Evolutionary conservation across 495 filamentous ascomycete genomes (phyloP), one percentile per base, ranked within the genome.

Genomic region (Tuber magnatum): DNA sequence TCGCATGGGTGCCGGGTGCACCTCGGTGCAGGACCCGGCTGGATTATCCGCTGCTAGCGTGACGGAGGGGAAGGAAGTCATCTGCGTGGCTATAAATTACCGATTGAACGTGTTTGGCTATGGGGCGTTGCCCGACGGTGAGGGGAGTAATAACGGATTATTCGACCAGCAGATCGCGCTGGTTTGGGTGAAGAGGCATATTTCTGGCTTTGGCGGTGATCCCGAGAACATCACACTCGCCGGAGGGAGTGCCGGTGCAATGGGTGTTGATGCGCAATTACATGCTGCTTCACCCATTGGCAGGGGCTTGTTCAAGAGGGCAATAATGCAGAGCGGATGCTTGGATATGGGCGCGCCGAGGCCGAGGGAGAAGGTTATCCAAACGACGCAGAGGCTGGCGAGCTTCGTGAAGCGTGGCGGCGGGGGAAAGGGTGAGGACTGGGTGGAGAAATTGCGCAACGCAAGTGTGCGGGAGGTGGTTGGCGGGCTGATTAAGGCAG

Each of bases 191-290:
- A 85, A 88, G 42, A 86, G 88, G 75, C 92, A 92, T 78, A 91
- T 92, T 71, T 86, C 83, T 51, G 87, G 84, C 2, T 93, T 93
- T 73, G 91, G 91, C 69, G 91, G 91, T 44, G 88, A 92, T 79
- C 86, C 90, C 6, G 80, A 84, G 28, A 87, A 86, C 75, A 89
- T 91, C 72, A 84, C 84, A 1, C 84, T 90, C 61, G 87, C 86
- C 76, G 90, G 89, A 43, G 85, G 89, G 75, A 14, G 83, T 87
- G 3, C 85, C 87, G 3, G 88, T 35, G 28, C 42, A 39, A n/a
- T 48, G 70, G 24, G 65, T 5, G 41, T 39, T 22, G 40, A 74
- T 39, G 73, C 70, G 1, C 41, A 46, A 22, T n/a, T 74, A 16
- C 73, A 74, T 16, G 48, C 70, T 1, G 40, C 68, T 18, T 68